These are phyloP conservation scores for Ceratorhiza oryzae-sativae DNA, from an alignment of 1,284 basidiomycete genomes.

Conservation along the genomic window DNA sequence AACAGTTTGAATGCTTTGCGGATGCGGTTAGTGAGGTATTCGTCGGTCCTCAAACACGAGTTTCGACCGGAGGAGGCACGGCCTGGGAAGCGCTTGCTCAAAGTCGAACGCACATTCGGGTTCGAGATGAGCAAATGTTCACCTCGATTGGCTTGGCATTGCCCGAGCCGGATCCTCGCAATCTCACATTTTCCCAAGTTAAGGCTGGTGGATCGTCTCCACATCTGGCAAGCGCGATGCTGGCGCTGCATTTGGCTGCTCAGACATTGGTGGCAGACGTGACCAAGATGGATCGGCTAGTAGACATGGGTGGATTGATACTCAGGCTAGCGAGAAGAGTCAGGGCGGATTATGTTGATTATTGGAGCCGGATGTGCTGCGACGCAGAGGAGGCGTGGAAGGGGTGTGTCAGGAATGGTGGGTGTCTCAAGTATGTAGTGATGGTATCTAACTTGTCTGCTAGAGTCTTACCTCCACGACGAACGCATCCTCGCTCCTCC, in stretches of 20 bases:
- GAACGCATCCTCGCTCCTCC: slow-evolving; percentile 50
- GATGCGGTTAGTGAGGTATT: slow-evolving; percentile 62
- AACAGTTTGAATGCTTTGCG: slow-evolving; percentile 63
- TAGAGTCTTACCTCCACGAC: slow-evolving; percentile 44
- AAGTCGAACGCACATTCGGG: slow-evolving; percentile 26
- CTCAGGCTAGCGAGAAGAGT: slow-evolving; percentile 70
- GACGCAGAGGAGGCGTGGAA: slow-evolving; percentile 65
- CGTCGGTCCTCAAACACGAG: slow-evolving; percentile 42
- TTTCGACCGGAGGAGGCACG: not conserved
- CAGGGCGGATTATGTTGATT: slow-evolving; percentile 84
- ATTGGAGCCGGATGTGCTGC: slow-evolving; percentile 81
- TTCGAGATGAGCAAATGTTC: slow-evolving; percentile 54
- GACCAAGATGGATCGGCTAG: slow-evolving; percentile 60
- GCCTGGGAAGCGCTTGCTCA: slow-evolving; percentile 33
- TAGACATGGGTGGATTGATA: slow-evolving; percentile 68
- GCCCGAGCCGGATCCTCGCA: slow-evolving; percentile 11
- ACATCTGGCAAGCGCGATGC: slow-evolving; percentile 52
- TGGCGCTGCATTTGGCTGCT: slow-evolving; percentile 77
- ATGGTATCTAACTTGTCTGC: slow-evolving; percentile 7
- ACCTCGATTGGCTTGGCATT: slow-evolving; percentile 19
- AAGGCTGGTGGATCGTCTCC: slow-evolving; percentile 24
- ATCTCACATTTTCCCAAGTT: slow-evolving; percentile 10
- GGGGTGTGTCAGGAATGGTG: slow-evolving; percentile 48
- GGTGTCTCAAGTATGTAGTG: not conserved
- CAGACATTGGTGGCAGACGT: slow-evolving; percentile 58